A percentile compares a stretch with the other conserved stretches of the same genome.
Conservation (phyloP, 768 basidiomycete species). For the Lentinula lateritia region DNA sequence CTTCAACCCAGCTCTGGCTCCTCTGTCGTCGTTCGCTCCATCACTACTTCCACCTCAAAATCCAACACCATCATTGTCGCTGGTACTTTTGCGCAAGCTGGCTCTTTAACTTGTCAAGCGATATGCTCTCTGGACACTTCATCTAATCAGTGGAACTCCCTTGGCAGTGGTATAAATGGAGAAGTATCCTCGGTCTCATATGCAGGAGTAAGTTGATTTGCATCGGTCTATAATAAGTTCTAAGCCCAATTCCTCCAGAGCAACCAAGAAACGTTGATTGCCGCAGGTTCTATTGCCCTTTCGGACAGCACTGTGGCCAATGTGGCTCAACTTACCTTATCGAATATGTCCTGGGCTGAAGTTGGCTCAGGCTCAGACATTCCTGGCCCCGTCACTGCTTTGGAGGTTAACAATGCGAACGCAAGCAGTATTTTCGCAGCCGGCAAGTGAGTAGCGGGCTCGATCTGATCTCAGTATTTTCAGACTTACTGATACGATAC, state of each 20-base stretch:
- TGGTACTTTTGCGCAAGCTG: constrained; percentile 82
- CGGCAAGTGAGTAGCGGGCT: constrained; percentile 58
- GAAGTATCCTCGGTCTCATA: constrained; percentile 75
- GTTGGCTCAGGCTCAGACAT: constrained; percentile 57
- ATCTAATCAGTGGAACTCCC: constrained; percentile 70
- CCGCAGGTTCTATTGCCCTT: constrained; percentile 74
- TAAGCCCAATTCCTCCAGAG: constrained; percentile 29
- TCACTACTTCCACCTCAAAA: constrained; percentile 58
- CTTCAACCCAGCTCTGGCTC: constrained; percentile 52
- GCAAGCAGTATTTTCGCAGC: constrained; percentile 84
- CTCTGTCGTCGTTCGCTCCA: constrained; percentile 62
- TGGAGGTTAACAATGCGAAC: constrained; percentile 81
- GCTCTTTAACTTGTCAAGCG: constrained; percentile 64
- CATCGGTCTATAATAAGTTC: constrained; percentile 6
- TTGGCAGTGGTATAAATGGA: constrained; percentile 79
- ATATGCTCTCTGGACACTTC: constrained; percentile 73
- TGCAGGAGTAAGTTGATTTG: constrained; percentile 59
- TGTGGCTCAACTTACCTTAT: constrained; percentile 67
- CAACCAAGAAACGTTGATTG: constrained; percentile 66
- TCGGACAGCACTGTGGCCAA: constrained; percentile 60
- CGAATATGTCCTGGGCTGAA: constrained; percentile 69
- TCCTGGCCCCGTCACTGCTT: constrained; percentile 86
- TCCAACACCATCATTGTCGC: constrained; percentile 69
- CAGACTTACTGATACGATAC: constrained; percentile 5
- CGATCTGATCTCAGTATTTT: background rate